Conservation (phyloP, 495 filamentous ascomycete species). For the Neurospora sp. region DNA sequence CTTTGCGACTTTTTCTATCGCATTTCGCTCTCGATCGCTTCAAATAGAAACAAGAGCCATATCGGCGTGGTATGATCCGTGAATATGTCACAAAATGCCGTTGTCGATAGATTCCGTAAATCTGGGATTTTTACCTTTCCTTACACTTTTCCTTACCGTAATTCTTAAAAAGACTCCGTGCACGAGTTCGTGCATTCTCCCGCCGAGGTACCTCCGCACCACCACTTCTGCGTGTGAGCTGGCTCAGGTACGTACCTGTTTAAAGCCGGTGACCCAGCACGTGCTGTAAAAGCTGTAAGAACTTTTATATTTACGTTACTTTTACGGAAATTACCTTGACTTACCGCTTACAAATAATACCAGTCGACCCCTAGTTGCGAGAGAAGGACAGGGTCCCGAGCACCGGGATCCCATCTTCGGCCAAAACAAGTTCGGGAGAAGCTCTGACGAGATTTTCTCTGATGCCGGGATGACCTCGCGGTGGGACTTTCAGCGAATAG, state of each 20-base stretch:
- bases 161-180: too few relatives aligned
- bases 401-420: neutral
- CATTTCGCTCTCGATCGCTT: neutral
- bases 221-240: too few relatives aligned
- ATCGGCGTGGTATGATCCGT: neutral
- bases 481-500: neutral
- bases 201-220: too few relatives aligned
- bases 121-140: too few relatives aligned
- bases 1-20: neutral
- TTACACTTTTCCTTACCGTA: too few relatives aligned
- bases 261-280: too few relatives aligned
- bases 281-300: too few relatives aligned
- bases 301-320: too few relatives aligned
- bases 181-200: too few relatives aligned
- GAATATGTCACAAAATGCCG: neutral
- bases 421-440: neutral
- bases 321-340: too few relatives aligned
- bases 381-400: neutral
- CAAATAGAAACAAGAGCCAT: neutral
- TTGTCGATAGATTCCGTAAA: neutral
- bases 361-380: neutral
- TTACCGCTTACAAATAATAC: too few relatives aligned
- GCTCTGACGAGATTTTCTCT: neutral
- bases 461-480: neutral
- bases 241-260: too few relatives aligned